phyloP scores from a whole-genome alignment of 2,329 filamentous ascomycete species.

The Penicillium sclerotigenum region DNA sequence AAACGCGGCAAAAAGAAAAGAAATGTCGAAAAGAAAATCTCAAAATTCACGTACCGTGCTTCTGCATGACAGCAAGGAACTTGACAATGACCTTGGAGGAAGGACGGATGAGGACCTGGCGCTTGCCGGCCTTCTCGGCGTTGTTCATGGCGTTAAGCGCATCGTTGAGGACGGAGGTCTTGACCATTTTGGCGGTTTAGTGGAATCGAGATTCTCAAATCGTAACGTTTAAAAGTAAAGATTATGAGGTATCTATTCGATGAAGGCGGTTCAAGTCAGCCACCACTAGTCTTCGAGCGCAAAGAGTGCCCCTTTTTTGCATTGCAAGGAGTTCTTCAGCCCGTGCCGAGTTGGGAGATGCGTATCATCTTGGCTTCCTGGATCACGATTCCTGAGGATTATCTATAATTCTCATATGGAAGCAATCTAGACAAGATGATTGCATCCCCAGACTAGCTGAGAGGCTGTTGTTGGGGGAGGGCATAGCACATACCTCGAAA shows the following conservation, averaged over 20 bases:
- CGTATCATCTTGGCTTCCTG: slow-evolving; percentile 40
- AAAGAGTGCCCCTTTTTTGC: slow-evolving; percentile 61
- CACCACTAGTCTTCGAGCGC: slow-evolving; percentile 62
- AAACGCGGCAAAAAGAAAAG: slow-evolving; percentile 1
- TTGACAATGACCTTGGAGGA: slow-evolving; percentile 99
- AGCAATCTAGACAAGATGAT: slow-evolving; percentile 34
- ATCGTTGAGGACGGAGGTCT: slow-evolving; percentile 99
- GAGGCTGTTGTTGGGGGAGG: slow-evolving; percentile 31
- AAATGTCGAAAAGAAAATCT: slow-evolving; percentile 8
- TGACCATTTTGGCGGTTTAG: slow-evolving; percentile 85
- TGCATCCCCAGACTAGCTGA: slow-evolving; percentile 47
- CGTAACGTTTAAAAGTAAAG: slow-evolving; percentile 31
- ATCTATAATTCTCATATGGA: slow-evolving; percentile 11
- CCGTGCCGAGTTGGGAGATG: slow-evolving; percentile 50
- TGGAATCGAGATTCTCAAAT: slow-evolving; percentile 51
- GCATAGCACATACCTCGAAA: slow-evolving; percentile 43
- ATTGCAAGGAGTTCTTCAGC: slow-evolving; percentile 64
- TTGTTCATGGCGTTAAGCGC: slow-evolving; percentile 99
- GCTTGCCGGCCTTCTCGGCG: slow-evolving; percentile 99
- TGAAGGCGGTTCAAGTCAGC: slow-evolving; percentile 49
- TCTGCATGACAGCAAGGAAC: slow-evolving; percentile 99
- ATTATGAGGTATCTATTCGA: slow-evolving; percentile 39
- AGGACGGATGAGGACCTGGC: slow-evolving; percentile 96
- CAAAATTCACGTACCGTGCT: slow-evolving; percentile 73
- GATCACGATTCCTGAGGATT: slow-evolving; percentile 6